A percentile compares a stretch with the other conserved stretches of the same genome.
Conservation (phyloP, 2,329 filamentous ascomycete genomes). For the Colletotrichum musae region DNA sequence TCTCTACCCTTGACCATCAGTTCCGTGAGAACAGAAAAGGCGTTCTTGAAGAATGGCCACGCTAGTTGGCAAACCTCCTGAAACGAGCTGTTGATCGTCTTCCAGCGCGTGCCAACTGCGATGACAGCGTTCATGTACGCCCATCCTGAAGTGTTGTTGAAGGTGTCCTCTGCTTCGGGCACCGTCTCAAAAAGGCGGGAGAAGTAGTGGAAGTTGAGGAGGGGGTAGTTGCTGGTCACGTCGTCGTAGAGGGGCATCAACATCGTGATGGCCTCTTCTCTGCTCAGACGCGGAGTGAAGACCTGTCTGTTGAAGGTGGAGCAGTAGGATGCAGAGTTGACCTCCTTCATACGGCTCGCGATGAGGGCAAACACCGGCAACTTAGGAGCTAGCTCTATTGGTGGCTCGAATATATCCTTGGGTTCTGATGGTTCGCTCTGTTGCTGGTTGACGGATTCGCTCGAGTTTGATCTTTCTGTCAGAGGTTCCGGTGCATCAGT, state of each 20-base stretch:
- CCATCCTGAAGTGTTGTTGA: constrained; percentile 37
- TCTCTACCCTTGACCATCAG: constrained; percentile 30
- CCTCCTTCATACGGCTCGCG: constrained; percentile 25
- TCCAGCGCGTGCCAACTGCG: constrained; percentile 26
- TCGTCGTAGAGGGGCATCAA: constrained; percentile 34
- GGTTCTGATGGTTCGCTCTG: background rate
- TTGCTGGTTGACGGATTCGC: background rate
- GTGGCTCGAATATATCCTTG: background rate
- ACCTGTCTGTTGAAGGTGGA: constrained; percentile 36
- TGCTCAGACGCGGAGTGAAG: constrained; percentile 32
- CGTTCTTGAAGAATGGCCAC: constrained; percentile 40
- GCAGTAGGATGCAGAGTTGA: constrained; percentile 32
- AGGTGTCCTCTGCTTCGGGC: constrained; percentile 15
- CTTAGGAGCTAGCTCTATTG: constrained; percentile 6
- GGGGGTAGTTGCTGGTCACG: constrained; percentile 23
- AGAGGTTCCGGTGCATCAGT: background rate
- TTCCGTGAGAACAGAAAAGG: constrained; percentile 28
- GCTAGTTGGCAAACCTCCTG: constrained; percentile 29
- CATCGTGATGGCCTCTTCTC: constrained; percentile 31
- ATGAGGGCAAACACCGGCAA: constrained; percentile 33
- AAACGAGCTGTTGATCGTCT: constrained; percentile 33
- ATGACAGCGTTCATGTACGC: constrained; percentile 35
- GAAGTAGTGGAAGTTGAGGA: constrained; percentile 37
- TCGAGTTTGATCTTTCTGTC: background rate
- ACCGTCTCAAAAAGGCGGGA: constrained; percentile 25